These are phyloP conservation scores for Dorcoceras hygrometricum DNA, from an alignment of 257 asterid genomes.

Conservation along the genomic window DNA sequence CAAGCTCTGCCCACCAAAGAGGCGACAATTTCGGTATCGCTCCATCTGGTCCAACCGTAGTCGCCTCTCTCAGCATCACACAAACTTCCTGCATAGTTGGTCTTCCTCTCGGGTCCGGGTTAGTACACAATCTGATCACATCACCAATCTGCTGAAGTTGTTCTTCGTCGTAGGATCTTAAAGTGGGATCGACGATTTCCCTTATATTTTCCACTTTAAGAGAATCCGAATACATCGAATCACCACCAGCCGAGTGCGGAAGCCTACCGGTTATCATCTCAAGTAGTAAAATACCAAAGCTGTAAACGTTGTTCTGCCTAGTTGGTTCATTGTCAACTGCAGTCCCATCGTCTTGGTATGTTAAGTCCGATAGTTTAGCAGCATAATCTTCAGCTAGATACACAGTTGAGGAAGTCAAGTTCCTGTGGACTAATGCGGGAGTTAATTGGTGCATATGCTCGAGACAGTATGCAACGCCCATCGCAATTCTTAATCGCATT, in stretches of 20 bases:
- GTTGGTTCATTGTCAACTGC: conserved; percentile 36
- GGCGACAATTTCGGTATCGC: conserved; percentile 81
- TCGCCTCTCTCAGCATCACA: conserved; percentile 57
- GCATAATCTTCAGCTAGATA: conserved; percentile 83
- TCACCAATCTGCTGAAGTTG: conserved; percentile 58
- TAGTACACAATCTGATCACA: conserved; percentile 52
- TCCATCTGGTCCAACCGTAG: conserved; percentile 67
- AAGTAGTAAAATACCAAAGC: conserved; percentile 65
- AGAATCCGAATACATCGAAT: conserved; percentile 66
- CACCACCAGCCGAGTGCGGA: conserved; percentile 60
- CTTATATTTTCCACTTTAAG: conserved; percentile 38
- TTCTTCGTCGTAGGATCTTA: conserved; percentile 43
- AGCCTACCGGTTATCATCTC: conserved; percentile 77
- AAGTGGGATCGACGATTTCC: conserved; percentile 69
- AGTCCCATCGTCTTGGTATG: conserved; percentile 41
- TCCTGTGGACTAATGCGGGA: conserved; percentile 57
- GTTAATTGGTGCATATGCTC: conserved; percentile 63
- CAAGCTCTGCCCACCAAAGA: conserved; percentile 98
- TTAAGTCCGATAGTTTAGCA: conserved; percentile 70
- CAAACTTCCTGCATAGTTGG: conserved; percentile 58
- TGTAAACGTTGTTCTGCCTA: conserved; percentile 58
- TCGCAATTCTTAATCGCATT: conserved; percentile 65
- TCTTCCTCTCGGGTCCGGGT: conserved; percentile 43
- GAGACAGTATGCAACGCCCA: conserved; percentile 87
- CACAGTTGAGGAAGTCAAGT: conserved; percentile 62